Evolutionary conservation across 2,329 filamentous ascomycete species (phyloP), one percentile per base, ranked within the genome.

Genomic region (Keithomyces neogunnii): DNA sequence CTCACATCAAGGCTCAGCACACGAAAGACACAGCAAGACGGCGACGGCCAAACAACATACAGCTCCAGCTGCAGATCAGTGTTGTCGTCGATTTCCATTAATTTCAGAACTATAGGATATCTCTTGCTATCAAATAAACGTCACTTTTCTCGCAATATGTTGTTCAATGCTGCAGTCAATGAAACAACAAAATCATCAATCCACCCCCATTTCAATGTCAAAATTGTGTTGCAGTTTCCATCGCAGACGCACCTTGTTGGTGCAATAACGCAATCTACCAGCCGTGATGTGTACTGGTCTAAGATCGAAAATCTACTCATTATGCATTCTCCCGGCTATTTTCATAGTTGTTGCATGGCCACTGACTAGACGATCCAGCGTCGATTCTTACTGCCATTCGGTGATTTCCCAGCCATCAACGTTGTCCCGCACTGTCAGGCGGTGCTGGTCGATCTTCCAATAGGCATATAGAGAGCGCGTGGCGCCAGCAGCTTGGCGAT

Each of bases 381-480:
- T 33, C 49, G 10, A 60, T 50, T 61, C 40, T 63, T 42, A 45
- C 40, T 49, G 36, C 84, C 84, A 88, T 40, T 78, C 72, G 39
- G 69, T 69, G 56, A 89, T 76, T 48, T 78, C 73, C 83, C 87
- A 93, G 44, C 70, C 75, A 56, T 74, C 66, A 38, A 78, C 80
- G 19, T 78, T 79, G 61, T 92, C 83, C 29, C 76, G 73, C 55
- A 96, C 78, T 36, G 81, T 78, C 61, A 95, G 71, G 52, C 79
- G 80, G 60, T 84, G 77, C 57, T 86, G 82, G 61, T 87, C 83
- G 61, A 90, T 88, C 53, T 74, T 74, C 78, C 86, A 86, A 76
- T 68, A 86, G 67, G 67, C 79, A 69, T 76, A 86, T 69, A 73
- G 79, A 68, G 76, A 81, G 70, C 72, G 80, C 64, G 73, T 78